Conservation (phyloP, 139 green algal species). For the Ulvella scutata region DNA sequence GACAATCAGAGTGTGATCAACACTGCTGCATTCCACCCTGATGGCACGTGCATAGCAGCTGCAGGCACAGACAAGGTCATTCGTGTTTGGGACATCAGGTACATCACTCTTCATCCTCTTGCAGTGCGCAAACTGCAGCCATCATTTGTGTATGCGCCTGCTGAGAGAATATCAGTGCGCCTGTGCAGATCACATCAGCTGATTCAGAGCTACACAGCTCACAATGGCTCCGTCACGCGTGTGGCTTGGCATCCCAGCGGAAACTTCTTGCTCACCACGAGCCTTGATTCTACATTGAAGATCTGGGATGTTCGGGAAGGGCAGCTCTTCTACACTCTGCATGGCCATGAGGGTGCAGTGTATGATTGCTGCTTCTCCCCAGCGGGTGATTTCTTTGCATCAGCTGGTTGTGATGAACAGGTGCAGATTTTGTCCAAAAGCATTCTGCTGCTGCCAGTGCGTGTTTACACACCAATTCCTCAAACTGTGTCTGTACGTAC, state of each 20-base stretch:
- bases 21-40: conserved; percentile 60
- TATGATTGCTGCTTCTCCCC: conserved; percentile 50
- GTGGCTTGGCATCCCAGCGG: conserved; percentile 55
- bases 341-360: conserved; percentile 69
- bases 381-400: conserved; percentile 67
- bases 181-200: conserved; percentile 34
- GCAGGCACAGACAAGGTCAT: conserved; percentile 45
- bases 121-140: not conserved
- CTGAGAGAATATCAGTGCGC: not conserved
- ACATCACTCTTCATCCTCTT: too few species aligned
- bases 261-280: conserved; percentile 65
- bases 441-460: too few species aligned
- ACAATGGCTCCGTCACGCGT: conserved; percentile 18
- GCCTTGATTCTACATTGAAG: conserved; percentile 66
- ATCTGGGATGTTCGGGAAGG: conserved; percentile 80
- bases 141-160: not conserved
- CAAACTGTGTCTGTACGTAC: not conserved
- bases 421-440: conserved; percentile 12
- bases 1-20: conserved; percentile 37
- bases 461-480: not conserved
- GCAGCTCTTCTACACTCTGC: conserved; percentile 78
- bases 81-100: conserved; percentile 4
- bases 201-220: conserved; percentile 64
- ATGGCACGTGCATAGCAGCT: conserved; percentile 64
- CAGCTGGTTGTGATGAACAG: conserved; percentile 60